Evolutionary conservation across 2,329 filamentous ascomycete genomes (phyloP).

Genomic region (Botrytis byssoidea): DNA sequence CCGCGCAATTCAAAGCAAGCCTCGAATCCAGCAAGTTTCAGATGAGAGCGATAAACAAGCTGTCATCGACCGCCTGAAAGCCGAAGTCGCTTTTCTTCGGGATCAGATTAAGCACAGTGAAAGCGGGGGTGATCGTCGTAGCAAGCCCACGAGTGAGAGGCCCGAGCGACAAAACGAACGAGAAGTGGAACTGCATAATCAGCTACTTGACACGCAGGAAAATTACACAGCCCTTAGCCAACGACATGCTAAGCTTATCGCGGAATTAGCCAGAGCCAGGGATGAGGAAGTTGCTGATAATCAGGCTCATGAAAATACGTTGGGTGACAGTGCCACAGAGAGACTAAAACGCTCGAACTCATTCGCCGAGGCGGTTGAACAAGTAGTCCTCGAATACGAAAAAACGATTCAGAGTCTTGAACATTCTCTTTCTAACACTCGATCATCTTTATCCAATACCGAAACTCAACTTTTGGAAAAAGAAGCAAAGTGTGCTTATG

Average conservation of each 20-base stretch:
- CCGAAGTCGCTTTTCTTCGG: constrained; percentile 88
- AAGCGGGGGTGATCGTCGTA: constrained; percentile 55
- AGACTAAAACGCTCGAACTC: constrained; percentile 91
- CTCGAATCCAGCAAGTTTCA: constrained; percentile 83
- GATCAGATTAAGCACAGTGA: constrained; percentile 91
- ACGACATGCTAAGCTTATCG: constrained; percentile 91
- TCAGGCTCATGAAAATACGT: constrained; percentile 56
- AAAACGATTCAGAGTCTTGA: constrained; percentile 96
- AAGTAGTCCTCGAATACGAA: constrained; percentile 95
- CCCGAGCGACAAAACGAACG: constrained; percentile 77
- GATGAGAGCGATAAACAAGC: constrained; percentile 94
- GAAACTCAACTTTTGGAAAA: constrained; percentile 88
- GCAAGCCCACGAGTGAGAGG: constrained; percentile 61
- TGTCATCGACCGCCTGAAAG: constrained; percentile 87
- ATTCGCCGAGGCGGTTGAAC: constrained; percentile 92
- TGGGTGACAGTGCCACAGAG: constrained; percentile 79
- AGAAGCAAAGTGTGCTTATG: constrained; percentile 89
- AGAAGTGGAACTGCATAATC: constrained; percentile 88
- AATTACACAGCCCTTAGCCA: constrained; percentile 90
- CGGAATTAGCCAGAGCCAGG: constrained; percentile 84
- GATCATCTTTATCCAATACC: constrained; percentile 75
- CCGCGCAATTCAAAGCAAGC: constrained; percentile 95
- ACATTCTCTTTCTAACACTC: constrained; percentile 84
- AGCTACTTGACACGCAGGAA: constrained; percentile 88
- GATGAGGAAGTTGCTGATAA: constrained; percentile 65